Evolutionary conservation across 148 eudicot genomes (phyloP), one percentile per base, ranked within the genome.

Genomic region (Rhododendron vialii): DNA sequence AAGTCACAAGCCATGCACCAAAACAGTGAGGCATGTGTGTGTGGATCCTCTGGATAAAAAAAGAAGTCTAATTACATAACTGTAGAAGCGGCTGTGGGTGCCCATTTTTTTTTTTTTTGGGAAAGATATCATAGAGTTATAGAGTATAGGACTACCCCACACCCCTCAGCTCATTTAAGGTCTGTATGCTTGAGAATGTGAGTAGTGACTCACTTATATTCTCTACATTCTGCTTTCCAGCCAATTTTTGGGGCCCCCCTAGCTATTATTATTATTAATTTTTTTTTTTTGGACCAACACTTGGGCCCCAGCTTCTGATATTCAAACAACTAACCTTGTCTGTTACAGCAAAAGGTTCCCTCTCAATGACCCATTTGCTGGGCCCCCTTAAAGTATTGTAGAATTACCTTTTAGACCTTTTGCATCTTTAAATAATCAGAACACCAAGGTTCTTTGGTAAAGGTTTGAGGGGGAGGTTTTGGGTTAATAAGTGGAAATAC

Each of bases 141-240:
- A 35, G 24, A 75, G 76, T 74, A 47, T 26, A 7, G 69, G 24
- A 43, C 79, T 17, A 35, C 82, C 81, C 57, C 22, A 7, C 13
- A 59, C 33, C 20, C 18, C 24, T 28, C 33, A 55, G 41, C 30
- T 53, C 71, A 75, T 76, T 55, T 15, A 75, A 55, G 79, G 85
- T 73, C 28, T 55, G 53, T 48, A 14, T 67, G 43, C 75, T 4
- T n/a, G 22, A n/a, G 7, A 45, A 43, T 43, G 35, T 13, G 55
- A 48, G 3, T 41, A n/a, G 57, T 63, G 75, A 45, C 11, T 71
- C 53, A 20, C 47, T 48, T 71, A 28, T 74, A 84, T 71, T 84
- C 85, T 69, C 59, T 50, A 69, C 77, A 30, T 41, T 11, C 57
- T 84, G 86, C 80, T 74, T 74, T 84, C 80, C 86, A 84, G 65